phyloP scores from a whole-genome alignment of 2,329 filamentous ascomycete species.

The Cryphonectria parasitica region DNA sequence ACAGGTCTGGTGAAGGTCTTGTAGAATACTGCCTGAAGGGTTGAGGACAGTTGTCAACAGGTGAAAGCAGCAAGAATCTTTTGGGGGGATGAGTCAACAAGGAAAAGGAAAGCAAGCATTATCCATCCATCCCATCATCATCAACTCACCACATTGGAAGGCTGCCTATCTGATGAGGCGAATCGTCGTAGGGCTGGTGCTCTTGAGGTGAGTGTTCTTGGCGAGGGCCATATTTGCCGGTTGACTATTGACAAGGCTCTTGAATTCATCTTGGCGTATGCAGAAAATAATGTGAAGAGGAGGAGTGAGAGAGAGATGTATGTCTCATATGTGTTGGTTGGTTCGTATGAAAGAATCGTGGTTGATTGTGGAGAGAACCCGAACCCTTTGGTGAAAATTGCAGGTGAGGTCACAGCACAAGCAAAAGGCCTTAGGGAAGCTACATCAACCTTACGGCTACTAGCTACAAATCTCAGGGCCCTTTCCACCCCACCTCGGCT shows the following conservation, averaged over 20 bases:
- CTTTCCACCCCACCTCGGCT: background rate
- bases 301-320: no score
- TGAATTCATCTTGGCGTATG: constrained; percentile 16
- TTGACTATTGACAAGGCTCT: constrained; percentile 21
- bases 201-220: background rate
- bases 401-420: background rate
- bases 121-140: background rate
- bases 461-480: background rate
- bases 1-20: constrained; percentile 74
- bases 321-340: background rate
- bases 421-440: background rate
- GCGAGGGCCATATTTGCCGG: constrained; percentile 22
- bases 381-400: constrained; percentile 5
- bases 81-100: constrained; percentile 4
- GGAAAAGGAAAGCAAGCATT: background rate
- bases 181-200: constrained; percentile 25
- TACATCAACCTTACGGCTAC: background rate
- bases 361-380: background rate
- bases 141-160: constrained; percentile 24
- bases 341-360: background rate
- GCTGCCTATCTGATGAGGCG: constrained; percentile 32
- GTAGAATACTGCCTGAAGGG: constrained; percentile 68
- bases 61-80: background rate
- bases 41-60: constrained; percentile 19
- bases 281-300: background rate